Conservation (phyloP, 306 rosid species). For the Quercus aquifolioides region DNA sequence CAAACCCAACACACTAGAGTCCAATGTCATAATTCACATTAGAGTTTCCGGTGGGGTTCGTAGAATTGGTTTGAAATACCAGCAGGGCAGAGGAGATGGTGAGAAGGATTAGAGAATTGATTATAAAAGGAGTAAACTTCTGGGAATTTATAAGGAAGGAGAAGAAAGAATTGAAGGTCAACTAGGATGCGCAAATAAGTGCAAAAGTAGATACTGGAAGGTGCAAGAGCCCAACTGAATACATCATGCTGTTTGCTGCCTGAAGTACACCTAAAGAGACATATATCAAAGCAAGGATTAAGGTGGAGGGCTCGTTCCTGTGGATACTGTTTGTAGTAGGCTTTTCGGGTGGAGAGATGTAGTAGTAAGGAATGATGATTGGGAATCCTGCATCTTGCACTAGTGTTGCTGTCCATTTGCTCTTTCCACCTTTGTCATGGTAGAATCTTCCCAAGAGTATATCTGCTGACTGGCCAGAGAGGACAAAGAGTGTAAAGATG, state of each 20-base stretch:
- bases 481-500: not conserved
- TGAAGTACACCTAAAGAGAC: not conserved
- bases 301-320: not conserved
- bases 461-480: slow-evolving; percentile 31
- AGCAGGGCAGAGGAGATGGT: slow-evolving; percentile 40
- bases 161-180: slow-evolving; percentile 47
- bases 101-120: slow-evolving; percentile 41
- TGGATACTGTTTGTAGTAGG: not conserved
- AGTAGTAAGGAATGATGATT: slow-evolving; percentile 33
- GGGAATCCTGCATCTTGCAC: slow-evolving; percentile 36
- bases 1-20: slow-evolving; percentile 37
- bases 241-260: slow-evolving; percentile 23
- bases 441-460: slow-evolving; percentile 41
- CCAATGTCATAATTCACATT: slow-evolving; percentile 23
- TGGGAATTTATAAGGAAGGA: slow-evolving; percentile 45
- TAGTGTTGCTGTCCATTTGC: slow-evolving; percentile 42
- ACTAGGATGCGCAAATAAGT: slow-evolving; percentile 36
- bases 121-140: slow-evolving; percentile 30
- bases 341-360: slow-evolving; percentile 9
- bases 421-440: slow-evolving; percentile 43
- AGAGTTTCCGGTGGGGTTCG: not conserved
- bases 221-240: slow-evolving; percentile 36
- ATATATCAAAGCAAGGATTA: slow-evolving; percentile 2
- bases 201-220: slow-evolving; percentile 49
- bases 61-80: slow-evolving; percentile 22